Conservation (phyloP, 345 rosid species). For the Xanthoceras sorbifolium region DNA sequence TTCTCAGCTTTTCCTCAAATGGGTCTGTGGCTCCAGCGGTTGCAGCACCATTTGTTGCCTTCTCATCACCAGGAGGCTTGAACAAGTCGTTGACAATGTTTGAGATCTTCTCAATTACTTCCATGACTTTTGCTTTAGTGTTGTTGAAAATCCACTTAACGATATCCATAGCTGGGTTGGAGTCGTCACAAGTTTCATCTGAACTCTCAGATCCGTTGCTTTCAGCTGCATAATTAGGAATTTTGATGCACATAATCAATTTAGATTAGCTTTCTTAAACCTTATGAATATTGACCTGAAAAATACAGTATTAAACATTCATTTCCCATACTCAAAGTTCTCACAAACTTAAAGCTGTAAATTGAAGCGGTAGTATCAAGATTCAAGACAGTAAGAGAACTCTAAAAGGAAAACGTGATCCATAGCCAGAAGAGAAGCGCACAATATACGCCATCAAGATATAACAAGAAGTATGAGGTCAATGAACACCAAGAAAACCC, state of each 20-base stretch:
- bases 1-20: slow-evolving; percentile 60
- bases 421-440: not conserved
- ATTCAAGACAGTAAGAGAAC: not conserved
- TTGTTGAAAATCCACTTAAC: slow-evolving; percentile 55
- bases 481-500: not conserved
- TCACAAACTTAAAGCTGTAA: not conserved
- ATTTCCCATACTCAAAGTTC: not conserved
- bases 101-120: slow-evolving; percentile 51
- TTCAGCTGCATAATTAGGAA: slow-evolving; percentile 35
- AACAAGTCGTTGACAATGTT: slow-evolving; percentile 51
- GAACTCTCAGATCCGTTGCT: slow-evolving; percentile 25
- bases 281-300: not conserved
- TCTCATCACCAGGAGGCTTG: slow-evolving; percentile 36
- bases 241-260: not conserved
- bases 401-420: not conserved
- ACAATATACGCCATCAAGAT: not conserved
- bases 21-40: slow-evolving; percentile 29
- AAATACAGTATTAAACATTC: not conserved
- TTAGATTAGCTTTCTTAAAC: not conserved
- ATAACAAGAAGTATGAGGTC: not conserved
- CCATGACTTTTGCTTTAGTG: slow-evolving; percentile 47
- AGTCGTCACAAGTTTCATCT: slow-evolving; percentile 32
- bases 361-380: too few relatives aligned
- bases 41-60: slow-evolving; percentile 22
- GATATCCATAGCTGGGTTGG: slow-evolving; percentile 39